Evolutionary conservation across 805 yeast genomes (phyloP).

Genomic region (Wickerhamomyces pijperi): DNA sequence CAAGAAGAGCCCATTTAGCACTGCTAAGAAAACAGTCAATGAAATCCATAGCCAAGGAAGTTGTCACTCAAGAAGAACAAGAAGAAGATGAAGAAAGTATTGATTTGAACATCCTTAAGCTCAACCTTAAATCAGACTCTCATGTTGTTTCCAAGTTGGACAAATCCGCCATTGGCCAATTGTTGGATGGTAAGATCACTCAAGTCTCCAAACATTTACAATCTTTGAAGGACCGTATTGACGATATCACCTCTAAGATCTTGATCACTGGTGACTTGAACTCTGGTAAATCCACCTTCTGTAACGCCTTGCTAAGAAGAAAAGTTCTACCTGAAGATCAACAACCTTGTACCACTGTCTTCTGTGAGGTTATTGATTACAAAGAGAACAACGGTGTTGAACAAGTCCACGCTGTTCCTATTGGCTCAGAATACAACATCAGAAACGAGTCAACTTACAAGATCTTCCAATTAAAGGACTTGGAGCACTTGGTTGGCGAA

Average conservation of each 20-base stretch:
- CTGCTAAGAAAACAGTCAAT: conserved; percentile 28
- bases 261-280: conserved; percentile 95
- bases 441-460: conserved; percentile 59
- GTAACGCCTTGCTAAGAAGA: conserved; percentile 77
- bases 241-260: conserved; percentile 86
- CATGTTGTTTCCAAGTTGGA: conserved; percentile 45
- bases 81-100: conserved; percentile 16
- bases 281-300: conserved; percentile 92
- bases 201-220: conserved; percentile 57
- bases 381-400: conserved; percentile 63
- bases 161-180: conserved; percentile 52
- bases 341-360: conserved; percentile 94
- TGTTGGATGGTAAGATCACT: conserved; percentile 57
- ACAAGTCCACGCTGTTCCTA: conserved; percentile 86
- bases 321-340: conserved; percentile 88
- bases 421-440: conserved; percentile 29
- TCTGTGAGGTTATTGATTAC: conserved; percentile 88
- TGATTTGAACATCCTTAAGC: conserved; percentile 48
- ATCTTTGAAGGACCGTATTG: conserved; percentile 71
- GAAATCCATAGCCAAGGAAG: conserved; percentile 10
- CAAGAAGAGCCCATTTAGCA: conserved; percentile 41
- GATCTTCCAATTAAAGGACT: conserved; percentile 36
- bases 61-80: conserved; percentile 12
- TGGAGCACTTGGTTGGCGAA: conserved; percentile 63
- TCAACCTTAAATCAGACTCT: conserved; percentile 44